Percentiles rank a stretch among this genome's conserved stretches.
Conservation (phyloP, 331 rosid genomes). For the Pyracantha coccinea region DNA sequence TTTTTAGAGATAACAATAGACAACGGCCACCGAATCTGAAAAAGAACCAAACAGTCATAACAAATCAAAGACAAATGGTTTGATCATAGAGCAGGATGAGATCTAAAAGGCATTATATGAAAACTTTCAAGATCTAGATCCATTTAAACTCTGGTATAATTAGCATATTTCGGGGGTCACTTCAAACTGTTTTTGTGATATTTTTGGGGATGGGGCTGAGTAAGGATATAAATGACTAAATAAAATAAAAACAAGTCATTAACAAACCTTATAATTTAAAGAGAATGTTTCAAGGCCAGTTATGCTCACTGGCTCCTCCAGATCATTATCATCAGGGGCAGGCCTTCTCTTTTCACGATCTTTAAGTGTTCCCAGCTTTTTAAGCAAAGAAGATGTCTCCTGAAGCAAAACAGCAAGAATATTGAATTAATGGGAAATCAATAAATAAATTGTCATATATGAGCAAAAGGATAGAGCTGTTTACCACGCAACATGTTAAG, state of each 20-base stretch:
- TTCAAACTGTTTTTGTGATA: background rate
- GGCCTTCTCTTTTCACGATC: constrained; percentile 40
- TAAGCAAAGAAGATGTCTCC: constrained; percentile 83
- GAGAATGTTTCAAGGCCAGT: constrained; percentile 87
- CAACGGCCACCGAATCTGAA: constrained; percentile 92
- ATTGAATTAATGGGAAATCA: constrained; percentile 6
- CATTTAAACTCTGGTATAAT: background rate
- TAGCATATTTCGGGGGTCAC: background rate
- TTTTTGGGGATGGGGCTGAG: background rate
- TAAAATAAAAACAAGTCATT: background rate
- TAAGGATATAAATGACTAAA: background rate
- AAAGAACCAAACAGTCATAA: background rate
- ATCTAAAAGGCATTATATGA: background rate
- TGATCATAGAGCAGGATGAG: background rate
- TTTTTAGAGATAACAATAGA: constrained; percentile 85
- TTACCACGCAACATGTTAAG: constrained; percentile 88
- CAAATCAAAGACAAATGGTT: background rate
- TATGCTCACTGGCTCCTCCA: constrained; percentile 67
- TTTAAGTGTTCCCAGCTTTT: constrained; percentile 58
- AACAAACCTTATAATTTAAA: constrained; percentile 80
- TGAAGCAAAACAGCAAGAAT: constrained; percentile 24
- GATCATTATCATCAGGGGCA: constrained; percentile 33
- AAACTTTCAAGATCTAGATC: background rate
- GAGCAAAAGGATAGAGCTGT: constrained; percentile 24
- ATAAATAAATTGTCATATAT: constrained; percentile 3